Evolutionary conservation across 257 asterid genomes (phyloP).

Genomic region (Echium plantagineum): DNA sequence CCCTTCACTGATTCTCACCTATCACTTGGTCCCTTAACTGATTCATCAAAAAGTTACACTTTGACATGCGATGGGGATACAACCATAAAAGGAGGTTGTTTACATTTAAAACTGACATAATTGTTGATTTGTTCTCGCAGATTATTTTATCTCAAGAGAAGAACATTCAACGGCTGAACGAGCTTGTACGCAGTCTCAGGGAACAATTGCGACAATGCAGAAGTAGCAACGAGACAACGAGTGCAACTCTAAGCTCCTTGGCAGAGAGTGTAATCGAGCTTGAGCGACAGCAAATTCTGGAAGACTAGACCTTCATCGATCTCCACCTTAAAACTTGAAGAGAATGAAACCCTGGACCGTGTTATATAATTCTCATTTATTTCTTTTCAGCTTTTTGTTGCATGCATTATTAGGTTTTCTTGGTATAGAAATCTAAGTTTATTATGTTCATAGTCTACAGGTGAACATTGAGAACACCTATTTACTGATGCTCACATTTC

Average conservation of each 20-base stretch:
- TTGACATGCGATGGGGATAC: not conserved
- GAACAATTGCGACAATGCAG: slow-evolving; percentile 64
- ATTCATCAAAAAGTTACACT: not conserved
- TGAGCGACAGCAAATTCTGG: slow-evolving; percentile 48
- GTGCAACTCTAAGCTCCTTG: slow-evolving; percentile 27
- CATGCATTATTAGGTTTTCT: not conserved
- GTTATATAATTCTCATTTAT: too few relatives aligned
- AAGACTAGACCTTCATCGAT: slow-evolving; percentile 26
- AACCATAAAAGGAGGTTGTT: too few relatives aligned
- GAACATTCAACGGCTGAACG: slow-evolving; percentile 66
- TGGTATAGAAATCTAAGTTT: not conserved
- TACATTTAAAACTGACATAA: not conserved
- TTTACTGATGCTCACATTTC: too few relatives aligned
- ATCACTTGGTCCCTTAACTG: not conserved
- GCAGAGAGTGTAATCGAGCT: slow-evolving; percentile 41
- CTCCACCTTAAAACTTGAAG: not conserved
- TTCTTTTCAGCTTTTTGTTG: not conserved
- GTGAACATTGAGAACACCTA: not conserved
- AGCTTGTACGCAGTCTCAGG: slow-evolving; percentile 51
- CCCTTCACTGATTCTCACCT: not conserved
- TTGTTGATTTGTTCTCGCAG: slow-evolving; percentile 26
- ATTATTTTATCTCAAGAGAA: slow-evolving; percentile 78
- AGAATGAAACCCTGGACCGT: not conserved
- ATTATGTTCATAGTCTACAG: too few relatives aligned
- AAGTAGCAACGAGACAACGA: slow-evolving; percentile 38